phyloP scores from a whole-genome alignment of 495 filamentous ascomycete genomes.

The Tuber borchii region DNA sequence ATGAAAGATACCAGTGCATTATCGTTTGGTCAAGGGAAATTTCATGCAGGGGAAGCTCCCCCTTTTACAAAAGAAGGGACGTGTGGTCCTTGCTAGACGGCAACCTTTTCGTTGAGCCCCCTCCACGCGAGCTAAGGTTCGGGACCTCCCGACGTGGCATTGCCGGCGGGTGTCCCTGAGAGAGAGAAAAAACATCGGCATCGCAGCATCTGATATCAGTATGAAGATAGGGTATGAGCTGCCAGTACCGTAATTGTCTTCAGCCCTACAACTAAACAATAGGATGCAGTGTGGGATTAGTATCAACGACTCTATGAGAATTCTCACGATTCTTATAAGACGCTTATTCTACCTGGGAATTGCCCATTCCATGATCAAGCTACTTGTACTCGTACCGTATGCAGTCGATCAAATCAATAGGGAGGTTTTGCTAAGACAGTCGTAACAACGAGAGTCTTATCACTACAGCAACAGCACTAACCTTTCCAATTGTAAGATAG shows the following conservation, averaged over 20 bases:
- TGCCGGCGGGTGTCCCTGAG: not conserved
- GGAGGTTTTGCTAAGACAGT: too few relatives aligned
- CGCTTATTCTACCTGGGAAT: not conserved
- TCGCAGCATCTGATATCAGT: not conserved
- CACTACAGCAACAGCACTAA: too few relatives aligned
- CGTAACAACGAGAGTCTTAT: too few relatives aligned
- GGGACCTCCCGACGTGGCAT: not conserved
- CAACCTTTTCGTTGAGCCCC: conserved; percentile 1
- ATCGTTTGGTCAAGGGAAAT: not conserved
- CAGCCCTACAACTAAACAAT: not conserved
- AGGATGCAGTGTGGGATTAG: not conserved
- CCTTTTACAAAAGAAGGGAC: not conserved
- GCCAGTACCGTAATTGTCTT: not conserved
- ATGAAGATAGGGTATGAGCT: not conserved
- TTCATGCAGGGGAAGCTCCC: not conserved
- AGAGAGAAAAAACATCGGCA: not conserved
- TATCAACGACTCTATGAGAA: not conserved
- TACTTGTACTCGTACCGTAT: too few relatives aligned
- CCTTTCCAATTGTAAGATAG: too few relatives aligned
- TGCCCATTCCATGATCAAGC: not conserved
- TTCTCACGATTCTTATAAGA: not conserved
- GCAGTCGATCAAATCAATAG: not conserved
- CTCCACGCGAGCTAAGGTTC: not conserved
- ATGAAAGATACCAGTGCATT: not conserved
- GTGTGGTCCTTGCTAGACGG: not conserved